A percentile compares a stretch with the other conserved stretches of the same genome.
These are phyloP conservation scores for Asclepias syriaca DNA, from an alignment of 257 asterid genomes.

Conservation along the genomic window DNA sequence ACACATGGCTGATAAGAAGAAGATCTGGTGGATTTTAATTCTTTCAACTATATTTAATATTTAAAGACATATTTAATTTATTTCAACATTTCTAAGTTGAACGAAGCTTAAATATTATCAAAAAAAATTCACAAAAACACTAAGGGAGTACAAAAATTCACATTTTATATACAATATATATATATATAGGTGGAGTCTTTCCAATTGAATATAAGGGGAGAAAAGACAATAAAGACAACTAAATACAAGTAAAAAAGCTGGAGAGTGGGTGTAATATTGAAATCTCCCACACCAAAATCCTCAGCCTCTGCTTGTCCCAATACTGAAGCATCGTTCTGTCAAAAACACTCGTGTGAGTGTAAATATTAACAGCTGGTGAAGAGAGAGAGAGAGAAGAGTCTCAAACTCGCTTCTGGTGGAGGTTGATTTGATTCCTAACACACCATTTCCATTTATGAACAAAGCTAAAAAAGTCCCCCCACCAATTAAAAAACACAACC, in stretches of 20 bases:
- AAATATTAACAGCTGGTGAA: not conserved
- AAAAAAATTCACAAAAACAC: too few relatives aligned
- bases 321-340: not conserved
- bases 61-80: too few relatives aligned
- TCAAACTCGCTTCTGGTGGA: slow-evolving; percentile 12
- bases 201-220: not conserved
- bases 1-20: not conserved
- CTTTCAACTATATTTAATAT: too few relatives aligned
- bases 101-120: too few relatives aligned
- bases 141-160: too few relatives aligned
- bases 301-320: too few relatives aligned
- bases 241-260: not conserved
- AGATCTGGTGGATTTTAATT: not conserved
- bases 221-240: not conserved
- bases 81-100: too few relatives aligned
- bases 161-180: too few relatives aligned
- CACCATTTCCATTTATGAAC: not conserved
- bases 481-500: not conserved
- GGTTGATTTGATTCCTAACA: slow-evolving; percentile 3
- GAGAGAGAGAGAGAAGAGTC: not conserved
- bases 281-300: not conserved
- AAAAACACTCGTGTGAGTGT: not conserved
- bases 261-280: not conserved
- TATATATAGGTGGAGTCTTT: too few relatives aligned
- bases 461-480: not conserved